These are phyloP conservation scores for Ustilago curta DNA, from an alignment of 1,284 basidiomycete genomes.

Conservation along the genomic window DNA sequence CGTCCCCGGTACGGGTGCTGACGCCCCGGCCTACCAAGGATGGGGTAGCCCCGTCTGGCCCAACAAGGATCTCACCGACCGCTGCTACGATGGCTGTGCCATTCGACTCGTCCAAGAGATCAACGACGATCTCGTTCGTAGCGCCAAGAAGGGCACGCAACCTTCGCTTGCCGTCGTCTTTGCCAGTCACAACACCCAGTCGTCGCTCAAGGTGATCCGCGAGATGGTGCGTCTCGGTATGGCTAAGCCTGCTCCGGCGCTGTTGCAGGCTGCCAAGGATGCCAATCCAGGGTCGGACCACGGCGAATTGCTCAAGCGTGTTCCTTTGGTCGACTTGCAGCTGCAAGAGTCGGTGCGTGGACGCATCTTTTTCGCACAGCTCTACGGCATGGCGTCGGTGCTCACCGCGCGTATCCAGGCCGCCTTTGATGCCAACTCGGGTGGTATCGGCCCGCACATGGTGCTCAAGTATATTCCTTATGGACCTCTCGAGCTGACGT, in stretches of 20 bases:
- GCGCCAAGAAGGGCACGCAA: conserved; percentile 29
- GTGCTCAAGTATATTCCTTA: conserved; percentile 65
- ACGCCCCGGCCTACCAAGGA: conserved; percentile 37
- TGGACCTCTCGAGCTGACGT: conserved; percentile 71
- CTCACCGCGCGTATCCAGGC: conserved; percentile 78
- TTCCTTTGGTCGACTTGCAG: conserved; percentile 43
- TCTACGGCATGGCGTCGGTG: conserved; percentile 82
- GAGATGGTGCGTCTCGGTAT: conserved; percentile 76
- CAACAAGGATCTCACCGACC: conserved; percentile 78
- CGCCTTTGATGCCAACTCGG: conserved; percentile 76
- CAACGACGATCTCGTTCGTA: conserved; percentile 55
- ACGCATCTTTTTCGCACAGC: conserved; percentile 81
- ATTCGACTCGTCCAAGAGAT: conserved; percentile 76
- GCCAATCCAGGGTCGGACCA: conserved; percentile 10
- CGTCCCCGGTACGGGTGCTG: conserved; percentile 47
- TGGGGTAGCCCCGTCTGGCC: conserved; percentile 71
- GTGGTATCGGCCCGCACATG: conserved; percentile 72
- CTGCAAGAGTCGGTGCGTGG: conserved; percentile 76
- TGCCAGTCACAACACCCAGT: conserved; percentile 85
- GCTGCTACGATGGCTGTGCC: conserved; percentile 80
- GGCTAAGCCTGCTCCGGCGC: conserved; percentile 69
- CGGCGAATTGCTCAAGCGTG: conserved; percentile 14
- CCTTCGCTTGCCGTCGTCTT: conserved; percentile 80
- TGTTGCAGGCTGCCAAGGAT: conserved; percentile 35
- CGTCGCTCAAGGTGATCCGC: conserved; percentile 76